Conservation (phyloP, 305 asterid species). For the Stenogyne calaminthoides region DNA sequence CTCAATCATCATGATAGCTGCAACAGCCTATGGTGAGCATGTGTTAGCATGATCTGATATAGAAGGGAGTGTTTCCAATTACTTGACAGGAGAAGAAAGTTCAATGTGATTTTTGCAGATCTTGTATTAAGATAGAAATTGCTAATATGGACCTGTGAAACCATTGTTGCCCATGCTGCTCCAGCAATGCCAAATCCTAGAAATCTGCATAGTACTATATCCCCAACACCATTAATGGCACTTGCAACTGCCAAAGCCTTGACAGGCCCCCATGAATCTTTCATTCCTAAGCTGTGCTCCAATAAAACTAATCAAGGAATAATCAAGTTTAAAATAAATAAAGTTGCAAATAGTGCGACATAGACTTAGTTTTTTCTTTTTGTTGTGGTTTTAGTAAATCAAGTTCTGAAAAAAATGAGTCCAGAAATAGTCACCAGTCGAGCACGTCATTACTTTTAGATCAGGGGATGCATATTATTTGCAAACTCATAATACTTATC, state of each 20-base stretch:
- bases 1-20: constrained; percentile 74
- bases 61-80: neutral
- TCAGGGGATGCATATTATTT: neutral
- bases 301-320: constrained; percentile 23
- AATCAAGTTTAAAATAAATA: constrained; percentile 9
- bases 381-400: too few species aligned
- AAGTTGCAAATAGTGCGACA: neutral
- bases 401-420: too few species aligned
- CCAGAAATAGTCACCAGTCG: neutral
- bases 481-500: constrained; percentile 17
- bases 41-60: constrained; percentile 23
- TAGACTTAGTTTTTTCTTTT: too few species aligned
- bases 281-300: constrained; percentile 72
- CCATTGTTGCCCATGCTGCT: constrained; percentile 96
- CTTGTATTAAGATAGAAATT: neutral
- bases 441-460: constrained; percentile 18
- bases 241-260: constrained; percentile 80
- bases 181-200: constrained; percentile 82
- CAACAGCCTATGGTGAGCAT: constrained; percentile 54
- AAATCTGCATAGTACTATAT: constrained; percentile 69
- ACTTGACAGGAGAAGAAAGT: neutral
- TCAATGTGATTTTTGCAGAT: neutral
- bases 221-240: constrained; percentile 71
- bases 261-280: constrained; percentile 85
- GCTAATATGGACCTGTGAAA: constrained; percentile 52